These are phyloP conservation scores for Spathaspora girioi DNA, from an alignment of 805 yeast species.

Conservation along the genomic window DNA sequence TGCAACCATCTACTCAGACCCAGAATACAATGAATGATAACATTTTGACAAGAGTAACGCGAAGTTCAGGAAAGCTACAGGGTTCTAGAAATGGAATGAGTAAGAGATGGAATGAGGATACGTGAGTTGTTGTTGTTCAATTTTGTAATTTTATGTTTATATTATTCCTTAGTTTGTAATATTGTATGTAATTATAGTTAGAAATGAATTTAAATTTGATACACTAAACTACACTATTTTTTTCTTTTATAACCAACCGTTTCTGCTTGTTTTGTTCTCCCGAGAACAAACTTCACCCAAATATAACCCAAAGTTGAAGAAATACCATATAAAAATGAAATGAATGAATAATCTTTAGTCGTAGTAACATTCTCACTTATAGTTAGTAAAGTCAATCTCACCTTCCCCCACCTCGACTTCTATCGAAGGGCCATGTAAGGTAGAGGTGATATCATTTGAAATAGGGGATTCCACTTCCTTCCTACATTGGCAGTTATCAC, in stretches of 20 bases:
- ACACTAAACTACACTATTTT: not conserved
- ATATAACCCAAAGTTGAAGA: not conserved
- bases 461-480: not conserved
- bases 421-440: slow-evolving; percentile 1
- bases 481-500: slow-evolving; percentile 2
- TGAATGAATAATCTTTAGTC: not conserved
- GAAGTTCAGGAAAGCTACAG: not conserved
- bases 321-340: not conserved
- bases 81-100: not conserved
- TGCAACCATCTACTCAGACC: not conserved
- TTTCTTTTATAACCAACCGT: not conserved
- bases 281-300: not conserved
- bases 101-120: not conserved
- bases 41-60: not conserved
- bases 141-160: not conserved
- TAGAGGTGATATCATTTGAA: not conserved
- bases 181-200: not conserved
- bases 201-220: not conserved
- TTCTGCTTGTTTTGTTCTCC: not conserved
- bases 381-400: slow-evolving; percentile 10
- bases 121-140: not conserved
- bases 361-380: not conserved
- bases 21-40: not conserved
- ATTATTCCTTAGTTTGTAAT: not conserved
- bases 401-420: slow-evolving; percentile 4